Evolutionary conservation across 2,329 filamentous ascomycete genomes (phyloP), one percentile per base, ranked within the genome.

Genomic region (Pochonia chlamydosporia): DNA sequence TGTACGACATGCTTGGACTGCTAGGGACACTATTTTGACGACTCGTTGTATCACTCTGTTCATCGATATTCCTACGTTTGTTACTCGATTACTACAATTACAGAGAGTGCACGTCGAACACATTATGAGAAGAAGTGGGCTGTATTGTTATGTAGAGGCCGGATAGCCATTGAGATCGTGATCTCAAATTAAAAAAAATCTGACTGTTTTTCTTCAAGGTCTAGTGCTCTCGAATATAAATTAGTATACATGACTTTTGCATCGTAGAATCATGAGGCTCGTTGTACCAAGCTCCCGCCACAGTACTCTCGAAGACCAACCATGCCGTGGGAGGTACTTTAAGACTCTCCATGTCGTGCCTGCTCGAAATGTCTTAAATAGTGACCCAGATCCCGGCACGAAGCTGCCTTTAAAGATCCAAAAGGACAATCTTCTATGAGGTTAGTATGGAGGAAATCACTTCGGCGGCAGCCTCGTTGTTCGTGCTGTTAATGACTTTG

Each of bases 401-500:
- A n/a, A n/a, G n/a, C n/a, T n/a, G n/a, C n/a, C n/a, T n/a, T n/a
- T n/a, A n/a, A n/a, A n/a, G n/a, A n/a, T n/a, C n/a, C n/a, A n/a
- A n/a, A n/a, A n/a, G n/a, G n/a, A n/a, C n/a, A n/a, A n/a, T n/a
- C n/a, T n/a, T n/a, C n/a, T 18, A 42, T 18, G 40, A 23, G 13
- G 26, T 41, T 16, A 33, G 5, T 2, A 41, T 16, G 9, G 35
- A 46, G 16, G 24, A 39, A 39, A 46, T 10, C 8, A 39, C 41
- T n/a, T 48, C 45, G 25, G 35, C 25, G n/a, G 39, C 28, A 11
- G 46, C 35, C 13, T 45, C 44, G 11, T 30, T 28, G 3, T 16
- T 39, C 4, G 16, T 47, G 23, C 47, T 51, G 4, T 28, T 26
- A 14, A 55, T 11, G n/a, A 48, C 40, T 35, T 50, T 60, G 5